Conservation (phyloP, 2,329 filamentous ascomycete species). For the Phaeosphaeriaceae sp. region DNA sequence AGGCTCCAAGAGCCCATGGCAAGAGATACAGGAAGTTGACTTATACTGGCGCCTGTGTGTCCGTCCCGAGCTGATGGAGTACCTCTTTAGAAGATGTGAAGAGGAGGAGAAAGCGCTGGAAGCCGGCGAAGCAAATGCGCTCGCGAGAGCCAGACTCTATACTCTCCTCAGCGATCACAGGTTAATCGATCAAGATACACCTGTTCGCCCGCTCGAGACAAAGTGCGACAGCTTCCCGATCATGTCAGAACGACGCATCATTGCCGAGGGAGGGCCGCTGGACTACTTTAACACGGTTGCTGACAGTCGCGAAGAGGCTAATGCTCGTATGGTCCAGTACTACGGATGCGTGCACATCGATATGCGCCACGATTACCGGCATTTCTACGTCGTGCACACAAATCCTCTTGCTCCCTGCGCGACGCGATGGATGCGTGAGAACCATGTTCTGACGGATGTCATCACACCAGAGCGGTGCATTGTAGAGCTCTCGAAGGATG, state of each 20-base stretch:
- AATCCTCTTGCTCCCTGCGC: slow-evolving; percentile 21
- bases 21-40: slow-evolving; percentile 26
- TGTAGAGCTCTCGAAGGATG: slow-evolving; percentile 26
- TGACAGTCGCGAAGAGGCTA: slow-evolving; percentile 30
- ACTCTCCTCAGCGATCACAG: slow-evolving; percentile 23
- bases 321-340: slow-evolving; percentile 32
- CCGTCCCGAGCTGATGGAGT: slow-evolving; percentile 40
- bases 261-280: slow-evolving; percentile 24
- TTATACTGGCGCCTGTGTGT: slow-evolving; percentile 43
- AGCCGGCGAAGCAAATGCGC: slow-evolving; percentile 17
- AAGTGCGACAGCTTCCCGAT: slow-evolving; percentile 37
- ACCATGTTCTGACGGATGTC: slow-evolving; percentile 34
- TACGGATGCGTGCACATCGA: slow-evolving; percentile 32
- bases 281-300: slow-evolving; percentile 33
- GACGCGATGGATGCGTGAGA: slow-evolving; percentile 29
- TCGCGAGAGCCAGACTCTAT: slow-evolving; percentile 30
- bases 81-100: slow-evolving; percentile 27
- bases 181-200: slow-evolving; percentile 37
- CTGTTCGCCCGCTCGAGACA: slow-evolving; percentile 9
- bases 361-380: slow-evolving; percentile 35
- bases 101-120: slow-evolving; percentile 25
- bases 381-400: slow-evolving; percentile 42
- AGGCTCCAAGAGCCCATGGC: slow-evolving; percentile 20
- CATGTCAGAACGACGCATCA: slow-evolving; percentile 31
- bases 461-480: slow-evolving; percentile 37